Evolutionary conservation across 805 yeast genomes (phyloP), one percentile per base, ranked within the genome.

Genomic region (Saccharomycopsis babjevae): DNA sequence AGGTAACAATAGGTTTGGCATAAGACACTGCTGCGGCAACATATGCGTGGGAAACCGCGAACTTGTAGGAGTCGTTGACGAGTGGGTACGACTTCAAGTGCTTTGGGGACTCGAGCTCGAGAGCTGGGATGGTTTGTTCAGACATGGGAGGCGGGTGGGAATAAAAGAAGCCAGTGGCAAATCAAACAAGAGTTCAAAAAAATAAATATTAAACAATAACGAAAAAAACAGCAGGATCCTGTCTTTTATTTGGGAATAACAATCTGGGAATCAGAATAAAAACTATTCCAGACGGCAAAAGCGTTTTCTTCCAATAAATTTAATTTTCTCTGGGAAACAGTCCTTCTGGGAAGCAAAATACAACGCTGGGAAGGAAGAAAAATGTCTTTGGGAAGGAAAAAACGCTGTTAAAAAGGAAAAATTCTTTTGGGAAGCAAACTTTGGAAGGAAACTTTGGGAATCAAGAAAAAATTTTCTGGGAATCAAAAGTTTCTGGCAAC

Each of bases 21-120:
- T 69, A 66, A 11, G 62, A 38, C 54, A 64, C 61, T n/a, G 68
- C 52, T n/a, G 65, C 57, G 36, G 60, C 61, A 54, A 64, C 62
- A 0, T 67, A 42, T 18, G 68, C 63, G 32, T 66, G 66, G 16
- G 61, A 60, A 15, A 63, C 58, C 5, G 68, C 54, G 16, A 62
- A 65, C 4, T 61, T 56, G 52, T 63, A 55, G 16, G 67, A 43
- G 25, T 73, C 75, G 7, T 67, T 59, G 54, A 71, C 67, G 5
- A 71, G 50, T 7, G 76, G 76, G 58, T 74, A 74, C 5, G 66
- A 65, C 58, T 64, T 64, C 54, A 74, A 43, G 60, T 73, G 76
- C 61, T 66, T 59, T 5, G 56, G 8, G 20, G 65, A 38, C 50
- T 62, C 50, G 40, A 46, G 43, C n/a, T 39, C 54, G 5, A 55